Evolutionary conservation across 169 alveolate species (phyloP), one percentile per base, ranked within the genome.

Genomic region (Plasmodium vivax): DNA sequence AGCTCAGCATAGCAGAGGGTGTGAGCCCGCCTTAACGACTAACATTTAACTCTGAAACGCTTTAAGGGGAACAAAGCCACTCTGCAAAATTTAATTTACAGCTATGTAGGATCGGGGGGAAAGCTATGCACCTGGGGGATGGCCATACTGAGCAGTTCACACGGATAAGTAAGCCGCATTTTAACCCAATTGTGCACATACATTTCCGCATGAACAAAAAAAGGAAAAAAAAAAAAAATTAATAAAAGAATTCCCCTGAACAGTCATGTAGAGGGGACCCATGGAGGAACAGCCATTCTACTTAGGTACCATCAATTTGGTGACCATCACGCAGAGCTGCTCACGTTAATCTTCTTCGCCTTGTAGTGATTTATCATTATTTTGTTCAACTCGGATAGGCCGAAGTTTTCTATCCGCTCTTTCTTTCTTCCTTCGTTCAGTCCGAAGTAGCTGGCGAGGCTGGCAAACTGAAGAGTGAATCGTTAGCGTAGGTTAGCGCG

Each of bases 311-410:
- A 75, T 32, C 34, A 75, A 54, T 74, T 38, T 82, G 34, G 27
- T 27, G 73, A 80, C n/a, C 32, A 38, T 88, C 82, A 88, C 16
- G 51, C 10, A 71, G 56, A 32, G 71, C 82, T 77, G 82, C 80
- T 81, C 19, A 88, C 94, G 27, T 80, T 77, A 80, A 88, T 88
- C 82, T 88, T 88, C 82, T 88, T 88, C 16, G 94, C 81, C 58
- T 88, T 88, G 74, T 88, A 88, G 51, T 88, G 94, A 36, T 58
- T 88, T 88, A 88, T 88, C 94, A 88, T 88, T 88, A 88, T 88
- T 68, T 88, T 88, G 80, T 88, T 88, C 38, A 88, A 47, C 74
- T 88, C 94, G 36, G 94, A 88, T 56, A 88, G 68, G 27, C 94
- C 94, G 80, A 88, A 88, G 34, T 88, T 88, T 88, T 88, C 94